A percentile compares a stretch with the other conserved stretches of the same genome.
Evolutionary conservation across 768 basidiomycete species (phyloP).

Genomic region (Phylloporus sp.): DNA sequence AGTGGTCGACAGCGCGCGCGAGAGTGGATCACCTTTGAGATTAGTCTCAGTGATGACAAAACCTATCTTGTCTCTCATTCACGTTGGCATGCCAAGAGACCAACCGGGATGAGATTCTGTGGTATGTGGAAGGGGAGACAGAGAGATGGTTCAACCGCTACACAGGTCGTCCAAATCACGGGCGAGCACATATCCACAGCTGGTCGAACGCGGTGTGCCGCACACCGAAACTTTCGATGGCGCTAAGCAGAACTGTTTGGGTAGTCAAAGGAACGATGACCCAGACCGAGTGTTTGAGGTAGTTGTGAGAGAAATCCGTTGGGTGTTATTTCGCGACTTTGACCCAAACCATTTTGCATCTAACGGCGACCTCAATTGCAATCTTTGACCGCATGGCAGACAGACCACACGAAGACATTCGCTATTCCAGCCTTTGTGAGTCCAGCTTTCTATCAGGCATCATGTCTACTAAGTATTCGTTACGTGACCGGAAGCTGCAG

Average conservation of each 20-base stretch:
- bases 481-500: not conserved
- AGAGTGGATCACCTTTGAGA: conserved; percentile 62
- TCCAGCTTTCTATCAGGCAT: not conserved
- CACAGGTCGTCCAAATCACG: too few species aligned
- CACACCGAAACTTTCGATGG: too few species aligned
- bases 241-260: too few species aligned
- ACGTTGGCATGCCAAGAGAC: conserved; percentile 79
- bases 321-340: too few species aligned
- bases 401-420: conserved; percentile 2
- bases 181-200: too few species aligned
- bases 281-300: too few species aligned
- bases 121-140: conserved; percentile 54
- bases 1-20: conserved; percentile 52
- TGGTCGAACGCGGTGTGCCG: too few species aligned
- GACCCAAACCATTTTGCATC: too few species aligned
- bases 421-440: conserved; percentile 20
- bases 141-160: too few species aligned
- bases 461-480: not conserved
- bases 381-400: conserved; percentile 18
- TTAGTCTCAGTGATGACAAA: conserved; percentile 6
- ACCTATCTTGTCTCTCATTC: conserved; percentile 11
- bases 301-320: too few species aligned
- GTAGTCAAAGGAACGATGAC: too few species aligned
- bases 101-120: conserved; percentile 71
- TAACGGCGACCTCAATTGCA: too few species aligned